Percentiles rank a stretch among this genome's conserved stretches.
Evolutionary conservation across 179 eudicot species (phyloP).

Genomic region (Silene noctiflora): DNA sequence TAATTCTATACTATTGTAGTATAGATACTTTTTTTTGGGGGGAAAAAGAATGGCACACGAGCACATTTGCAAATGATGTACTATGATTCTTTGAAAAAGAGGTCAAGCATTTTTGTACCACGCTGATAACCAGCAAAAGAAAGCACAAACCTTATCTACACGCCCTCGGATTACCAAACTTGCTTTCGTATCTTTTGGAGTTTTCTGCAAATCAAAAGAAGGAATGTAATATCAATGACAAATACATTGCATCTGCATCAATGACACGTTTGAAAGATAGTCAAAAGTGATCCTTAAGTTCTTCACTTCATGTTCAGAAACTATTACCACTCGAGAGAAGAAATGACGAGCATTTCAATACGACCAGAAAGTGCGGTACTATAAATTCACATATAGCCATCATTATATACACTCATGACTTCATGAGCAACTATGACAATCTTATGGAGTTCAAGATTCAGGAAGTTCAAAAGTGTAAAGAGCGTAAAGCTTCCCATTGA

Average conservation of each 20-base stretch:
- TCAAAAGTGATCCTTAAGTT: background rate
- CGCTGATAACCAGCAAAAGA: constrained; percentile 9
- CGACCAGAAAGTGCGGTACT: background rate
- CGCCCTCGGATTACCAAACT: constrained; percentile 70
- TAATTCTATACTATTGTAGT: too few species aligned
- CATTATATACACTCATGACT: too few species aligned
- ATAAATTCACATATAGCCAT: background rate
- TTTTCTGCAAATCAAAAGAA: constrained; percentile 44
- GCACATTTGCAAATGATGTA: background rate
- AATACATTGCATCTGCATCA: constrained; percentile 1
- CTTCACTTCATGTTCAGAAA: background rate
- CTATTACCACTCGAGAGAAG: background rate
- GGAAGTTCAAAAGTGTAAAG: background rate
- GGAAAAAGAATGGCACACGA: background rate
- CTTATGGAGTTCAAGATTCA: background rate
- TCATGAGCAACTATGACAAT: background rate
- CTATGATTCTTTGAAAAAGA: background rate
- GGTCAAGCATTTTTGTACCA: background rate
- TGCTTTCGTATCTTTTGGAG: constrained; percentile 90
- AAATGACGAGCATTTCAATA: background rate
- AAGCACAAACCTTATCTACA: constrained; percentile 65
- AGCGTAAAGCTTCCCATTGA: background rate
- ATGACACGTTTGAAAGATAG: background rate
- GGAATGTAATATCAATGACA: background rate
- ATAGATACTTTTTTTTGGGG: background rate